phyloP scores from a whole-genome alignment of 2,329 filamentous ascomycete genomes.

The Ascochyta rabiei region DNA sequence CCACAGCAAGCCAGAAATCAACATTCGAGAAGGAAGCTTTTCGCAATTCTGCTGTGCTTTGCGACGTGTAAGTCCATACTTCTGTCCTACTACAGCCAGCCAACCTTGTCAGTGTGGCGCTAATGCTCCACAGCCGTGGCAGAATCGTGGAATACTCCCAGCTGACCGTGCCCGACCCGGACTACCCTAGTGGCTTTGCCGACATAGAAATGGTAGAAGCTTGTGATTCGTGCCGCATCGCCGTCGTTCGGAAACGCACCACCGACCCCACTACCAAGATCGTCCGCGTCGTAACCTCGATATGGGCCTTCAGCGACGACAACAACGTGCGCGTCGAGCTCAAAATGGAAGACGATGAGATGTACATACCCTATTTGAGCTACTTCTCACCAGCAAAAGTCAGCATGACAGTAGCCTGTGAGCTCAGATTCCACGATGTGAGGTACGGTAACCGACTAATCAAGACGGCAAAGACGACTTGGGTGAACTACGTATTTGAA shows the following conservation, averaged over 20 bases:
- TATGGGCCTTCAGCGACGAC: constrained; percentile 55
- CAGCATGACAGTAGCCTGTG: constrained; percentile 46
- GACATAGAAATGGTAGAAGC: constrained; percentile 51
- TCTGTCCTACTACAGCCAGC: not conserved
- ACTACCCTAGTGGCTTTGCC: not conserved
- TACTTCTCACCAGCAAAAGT: constrained; percentile 55
- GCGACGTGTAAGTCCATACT: constrained; percentile 48
- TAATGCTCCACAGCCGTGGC: constrained; percentile 38
- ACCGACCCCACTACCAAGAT: constrained; percentile 40
- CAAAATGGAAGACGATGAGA: constrained; percentile 48
- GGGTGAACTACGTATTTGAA: constrained; percentile 55
- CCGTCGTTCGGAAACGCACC: constrained; percentile 52
- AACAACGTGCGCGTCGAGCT: constrained; percentile 52
- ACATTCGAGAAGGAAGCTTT: constrained; percentile 51
- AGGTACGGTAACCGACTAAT: constrained; percentile 42
- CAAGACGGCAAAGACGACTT: constrained; percentile 49
- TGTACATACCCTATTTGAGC: constrained; percentile 54
- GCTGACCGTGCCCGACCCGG: constrained; percentile 33
- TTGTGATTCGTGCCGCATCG: constrained; percentile 49
- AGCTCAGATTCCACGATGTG: constrained; percentile 50
- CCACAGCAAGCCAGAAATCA: constrained; percentile 42
- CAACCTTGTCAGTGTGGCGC: not conserved
- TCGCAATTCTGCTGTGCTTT: constrained; percentile 53
- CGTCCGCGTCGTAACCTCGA: constrained; percentile 50
- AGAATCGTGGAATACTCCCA: constrained; percentile 51